Conservation (phyloP, 2,329 filamentous ascomycete genomes). For the Orbilia blumenaviensis region DNA sequence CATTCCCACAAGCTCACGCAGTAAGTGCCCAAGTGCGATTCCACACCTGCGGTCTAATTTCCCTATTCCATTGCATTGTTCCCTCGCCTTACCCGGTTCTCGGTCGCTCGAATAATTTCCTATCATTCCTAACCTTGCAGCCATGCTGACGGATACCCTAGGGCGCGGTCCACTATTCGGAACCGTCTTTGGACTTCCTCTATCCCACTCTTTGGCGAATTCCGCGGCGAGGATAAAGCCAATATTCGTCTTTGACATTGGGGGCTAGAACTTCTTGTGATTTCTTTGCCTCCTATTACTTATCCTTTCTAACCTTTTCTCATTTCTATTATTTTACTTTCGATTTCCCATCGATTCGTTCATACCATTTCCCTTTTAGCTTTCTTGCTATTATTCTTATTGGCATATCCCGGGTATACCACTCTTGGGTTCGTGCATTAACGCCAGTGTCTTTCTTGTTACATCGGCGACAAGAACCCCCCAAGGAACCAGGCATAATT, state of each 20-base stretch:
- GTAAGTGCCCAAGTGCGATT: conserved; percentile 22
- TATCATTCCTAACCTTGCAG: conserved; percentile 21
- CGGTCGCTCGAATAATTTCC: conserved; percentile 20
- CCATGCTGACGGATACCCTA: conserved; percentile 49
- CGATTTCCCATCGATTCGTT: conserved; percentile 1
- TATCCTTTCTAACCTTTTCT: conserved; percentile 2
- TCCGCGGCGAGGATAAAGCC: conserved; percentile 34
- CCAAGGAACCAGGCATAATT: conserved; percentile 37
- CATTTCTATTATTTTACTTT: conserved; percentile 3
- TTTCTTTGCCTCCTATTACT: conserved; percentile 19
- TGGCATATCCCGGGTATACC: conserved; percentile 28
- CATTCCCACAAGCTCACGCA: conserved; percentile 16
- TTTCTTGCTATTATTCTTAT: conserved; percentile 16
- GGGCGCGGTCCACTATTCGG: conserved; percentile 47
- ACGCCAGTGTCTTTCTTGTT: conserved; percentile 35
- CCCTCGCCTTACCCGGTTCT: conserved; percentile 15
- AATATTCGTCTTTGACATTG: conserved; percentile 32
- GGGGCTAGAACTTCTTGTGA: conserved; percentile 22
- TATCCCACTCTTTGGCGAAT: conserved; percentile 47
- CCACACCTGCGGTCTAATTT: conserved; percentile 1
- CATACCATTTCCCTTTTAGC: conserved; percentile 16
- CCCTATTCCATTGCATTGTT: conserved; percentile 6
- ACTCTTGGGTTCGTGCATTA: conserved; percentile 41
- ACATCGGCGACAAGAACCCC: conserved; percentile 51
- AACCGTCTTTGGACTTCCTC: conserved; percentile 21